phyloP scores from a whole-genome alignment of 441 rosid species.

The Brassica balearica region DNA sequence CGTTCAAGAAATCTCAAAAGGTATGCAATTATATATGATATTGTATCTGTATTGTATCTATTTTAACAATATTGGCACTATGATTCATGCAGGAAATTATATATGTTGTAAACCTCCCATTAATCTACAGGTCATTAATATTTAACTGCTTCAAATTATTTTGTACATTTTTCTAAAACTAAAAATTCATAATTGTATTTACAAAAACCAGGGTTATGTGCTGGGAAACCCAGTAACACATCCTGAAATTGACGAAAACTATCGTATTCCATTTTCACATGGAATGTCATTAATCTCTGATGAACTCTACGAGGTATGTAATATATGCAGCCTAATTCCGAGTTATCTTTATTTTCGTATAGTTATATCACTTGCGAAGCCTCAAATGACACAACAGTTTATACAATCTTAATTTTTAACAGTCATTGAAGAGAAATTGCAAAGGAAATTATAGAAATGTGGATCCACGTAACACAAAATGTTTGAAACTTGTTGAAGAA shows the following conservation, averaged over 20 bases:
- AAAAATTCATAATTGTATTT: background rate
- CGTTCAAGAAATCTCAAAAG: constrained; percentile 45
- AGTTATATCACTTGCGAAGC: constrained; percentile 3
- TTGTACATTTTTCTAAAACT: background rate
- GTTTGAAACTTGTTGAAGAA: constrained; percentile 42
- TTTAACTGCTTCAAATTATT: background rate
- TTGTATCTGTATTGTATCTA: background rate
- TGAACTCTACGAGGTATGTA: constrained; percentile 32
- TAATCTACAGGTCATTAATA: constrained; percentile 25
- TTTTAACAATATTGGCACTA: constrained; percentile 8
- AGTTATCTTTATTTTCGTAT: background rate
- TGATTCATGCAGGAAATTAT: constrained; percentile 36
- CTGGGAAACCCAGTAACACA: constrained; percentile 24
- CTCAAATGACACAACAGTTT: background rate
- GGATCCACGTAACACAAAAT: constrained; percentile 48
- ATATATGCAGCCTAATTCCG: background rate
- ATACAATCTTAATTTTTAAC: background rate
- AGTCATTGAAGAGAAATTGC: constrained; percentile 61
- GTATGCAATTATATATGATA: constrained; percentile 23
- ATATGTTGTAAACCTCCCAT: constrained; percentile 46
- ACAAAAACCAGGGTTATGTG: constrained; percentile 20
- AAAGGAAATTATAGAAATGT: constrained; percentile 43
- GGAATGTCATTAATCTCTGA: constrained; percentile 35
- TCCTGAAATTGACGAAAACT: background rate
- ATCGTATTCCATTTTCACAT: constrained; percentile 28